Percentiles rank a stretch among this genome's conserved stretches.
phyloP scores from a whole-genome alignment of 495 filamentous ascomycete genomes.

The Penicillium taxi region DNA sequence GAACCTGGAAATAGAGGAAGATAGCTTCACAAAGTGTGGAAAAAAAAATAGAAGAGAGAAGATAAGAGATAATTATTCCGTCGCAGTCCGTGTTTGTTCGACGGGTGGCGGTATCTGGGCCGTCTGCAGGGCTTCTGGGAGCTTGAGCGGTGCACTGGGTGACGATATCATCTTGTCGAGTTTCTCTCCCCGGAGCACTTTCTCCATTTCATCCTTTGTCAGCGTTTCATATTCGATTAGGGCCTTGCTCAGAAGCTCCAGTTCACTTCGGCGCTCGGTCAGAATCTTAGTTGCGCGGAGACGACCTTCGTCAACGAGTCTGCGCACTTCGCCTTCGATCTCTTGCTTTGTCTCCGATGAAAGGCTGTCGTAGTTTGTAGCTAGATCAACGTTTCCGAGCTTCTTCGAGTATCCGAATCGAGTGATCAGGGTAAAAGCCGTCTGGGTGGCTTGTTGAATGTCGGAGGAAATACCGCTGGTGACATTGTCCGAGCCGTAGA shows the following conservation, averaged over 20 bases:
- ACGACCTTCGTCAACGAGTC: constrained; percentile 73
- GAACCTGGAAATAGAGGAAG: too few species aligned
- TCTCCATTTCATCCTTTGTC: constrained; percentile 78
- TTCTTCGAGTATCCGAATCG: constrained; percentile 78
- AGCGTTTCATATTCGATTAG: constrained; percentile 91
- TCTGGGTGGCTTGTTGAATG: constrained; percentile 66
- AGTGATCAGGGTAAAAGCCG: constrained; percentile 80
- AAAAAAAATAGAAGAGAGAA: too few species aligned
- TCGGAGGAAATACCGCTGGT: constrained; percentile 75
- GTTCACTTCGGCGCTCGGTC: constrained; percentile 61
- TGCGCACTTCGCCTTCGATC: constrained; percentile 81
- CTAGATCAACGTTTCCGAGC: constrained; percentile 83
- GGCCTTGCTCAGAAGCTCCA: constrained; percentile 79
- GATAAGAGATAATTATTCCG: too few species aligned
- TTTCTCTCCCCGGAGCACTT: constrained; percentile 77
- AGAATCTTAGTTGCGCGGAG: constrained; percentile 67
- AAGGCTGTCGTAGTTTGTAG: constrained; percentile 66
- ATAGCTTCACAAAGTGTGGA: too few species aligned
- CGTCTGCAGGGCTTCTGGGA: constrained; percentile 41
- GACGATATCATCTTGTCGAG: constrained; percentile 49
- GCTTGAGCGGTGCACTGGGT: constrained; percentile 44
- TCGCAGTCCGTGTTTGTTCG: constrained; percentile 16
- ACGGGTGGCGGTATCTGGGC: constrained; percentile 20
- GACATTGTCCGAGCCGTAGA: constrained; percentile 81
- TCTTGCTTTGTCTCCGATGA: constrained; percentile 75